These are phyloP conservation scores for Scenedesmus sp. DNA, from an alignment of 163 green algal genomes.

Conservation along the genomic window DNA sequence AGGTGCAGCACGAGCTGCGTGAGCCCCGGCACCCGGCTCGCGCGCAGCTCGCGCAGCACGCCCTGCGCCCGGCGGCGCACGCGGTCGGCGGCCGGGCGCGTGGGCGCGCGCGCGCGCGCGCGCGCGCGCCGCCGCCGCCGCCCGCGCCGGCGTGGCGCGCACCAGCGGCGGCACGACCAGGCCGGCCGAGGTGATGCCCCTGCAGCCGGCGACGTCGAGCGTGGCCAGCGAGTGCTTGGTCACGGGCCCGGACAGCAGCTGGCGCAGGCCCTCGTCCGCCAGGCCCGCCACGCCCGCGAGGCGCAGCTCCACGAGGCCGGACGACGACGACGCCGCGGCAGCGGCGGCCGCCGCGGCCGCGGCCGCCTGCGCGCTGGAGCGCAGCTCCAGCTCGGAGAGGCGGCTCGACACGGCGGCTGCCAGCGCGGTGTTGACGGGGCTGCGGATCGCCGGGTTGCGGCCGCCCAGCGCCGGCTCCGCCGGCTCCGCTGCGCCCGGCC, in stretches of 20 bases:
- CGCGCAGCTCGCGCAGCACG: slow-evolving; percentile 31
- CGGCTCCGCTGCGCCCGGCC: neutral
- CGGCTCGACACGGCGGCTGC: slow-evolving; percentile 5
- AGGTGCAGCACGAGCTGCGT: slow-evolving; percentile 39
- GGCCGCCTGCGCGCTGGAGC: slow-evolving; percentile 1
- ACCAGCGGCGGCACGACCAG: slow-evolving; percentile 29
- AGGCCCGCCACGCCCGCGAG: neutral
- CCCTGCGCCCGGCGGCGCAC: no score
- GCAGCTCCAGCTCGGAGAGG: slow-evolving; percentile 16
- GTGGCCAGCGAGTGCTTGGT: slow-evolving; percentile 26
- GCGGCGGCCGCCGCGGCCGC: slow-evolving; percentile 24
- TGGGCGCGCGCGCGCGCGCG: no score
- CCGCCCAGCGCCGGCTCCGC: neutral
- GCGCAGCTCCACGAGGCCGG: slow-evolving; percentile 15
- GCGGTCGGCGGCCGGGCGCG: no score
- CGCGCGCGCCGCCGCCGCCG: no score
- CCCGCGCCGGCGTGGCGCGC: no score
- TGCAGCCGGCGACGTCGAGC: slow-evolving; percentile 31
- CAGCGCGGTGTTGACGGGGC: slow-evolving; percentile 12
- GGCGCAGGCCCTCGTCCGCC: slow-evolving; percentile 32
- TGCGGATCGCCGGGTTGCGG: slow-evolving; percentile 13
- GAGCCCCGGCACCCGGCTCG: neutral
- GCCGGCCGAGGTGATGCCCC: slow-evolving; percentile 3
- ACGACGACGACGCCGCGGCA: neutral
- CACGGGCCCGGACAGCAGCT: slow-evolving; percentile 16